Conservation (phyloP, 2,329 filamentous ascomycete species). For the Hypoxylon sp. region DNA sequence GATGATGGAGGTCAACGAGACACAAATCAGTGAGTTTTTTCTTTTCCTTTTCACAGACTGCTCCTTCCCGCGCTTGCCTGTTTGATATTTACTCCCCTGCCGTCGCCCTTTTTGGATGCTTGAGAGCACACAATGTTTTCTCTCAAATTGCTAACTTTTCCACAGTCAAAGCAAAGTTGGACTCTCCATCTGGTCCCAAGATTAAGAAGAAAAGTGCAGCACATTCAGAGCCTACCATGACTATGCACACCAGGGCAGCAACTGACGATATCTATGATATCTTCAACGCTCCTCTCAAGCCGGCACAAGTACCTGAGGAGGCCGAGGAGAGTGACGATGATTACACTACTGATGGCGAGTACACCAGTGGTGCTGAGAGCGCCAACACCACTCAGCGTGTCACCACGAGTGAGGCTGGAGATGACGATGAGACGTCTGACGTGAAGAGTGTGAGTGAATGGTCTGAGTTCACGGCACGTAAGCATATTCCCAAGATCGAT, state of each 20-base stretch:
- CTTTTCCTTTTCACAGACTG: too few species aligned
- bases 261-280: conserved; percentile 98
- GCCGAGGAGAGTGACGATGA: conserved; percentile 62
- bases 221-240: conserved; percentile 91
- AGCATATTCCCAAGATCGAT: conserved; percentile 67
- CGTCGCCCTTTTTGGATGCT: background rate
- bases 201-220: conserved; percentile 74
- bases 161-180: conserved; percentile 88
- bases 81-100: background rate
- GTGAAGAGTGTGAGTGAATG: conserved; percentile 78
- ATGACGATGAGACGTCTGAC: conserved; percentile 61
- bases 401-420: conserved; percentile 51
- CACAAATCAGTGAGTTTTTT: conserved; percentile 79
- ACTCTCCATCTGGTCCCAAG: conserved; percentile 87
- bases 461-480: conserved; percentile 84
- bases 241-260: conserved; percentile 90
- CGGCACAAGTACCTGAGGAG: conserved; percentile 45
- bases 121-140: too few species aligned
- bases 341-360: conserved; percentile 76
- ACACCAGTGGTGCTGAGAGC: conserved; percentile 86
- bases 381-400: conserved; percentile 79
- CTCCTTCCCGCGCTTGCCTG: background rate
- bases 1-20: conserved; percentile 85
- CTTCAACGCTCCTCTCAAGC: conserved; percentile 82
- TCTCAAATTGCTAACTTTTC: conserved; percentile 42